These are phyloP conservation scores for Cercospora janseana DNA, from an alignment of 2,329 filamentous ascomycete species.

Conservation along the genomic window DNA sequence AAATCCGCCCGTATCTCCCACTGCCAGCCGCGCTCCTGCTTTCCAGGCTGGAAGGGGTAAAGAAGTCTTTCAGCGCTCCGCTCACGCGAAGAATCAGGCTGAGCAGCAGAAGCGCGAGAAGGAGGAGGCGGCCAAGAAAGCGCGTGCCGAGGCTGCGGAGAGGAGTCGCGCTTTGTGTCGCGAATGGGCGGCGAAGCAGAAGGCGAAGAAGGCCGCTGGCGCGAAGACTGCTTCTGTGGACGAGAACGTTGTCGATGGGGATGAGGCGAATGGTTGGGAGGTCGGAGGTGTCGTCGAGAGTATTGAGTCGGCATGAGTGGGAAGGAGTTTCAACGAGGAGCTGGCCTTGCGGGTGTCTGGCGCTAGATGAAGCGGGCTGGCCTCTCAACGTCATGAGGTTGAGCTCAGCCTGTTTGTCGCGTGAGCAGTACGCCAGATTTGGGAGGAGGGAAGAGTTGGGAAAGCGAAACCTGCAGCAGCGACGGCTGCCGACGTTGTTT, in stretches of 20 bases:
- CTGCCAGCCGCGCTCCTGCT: background rate
- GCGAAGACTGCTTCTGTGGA: background rate
- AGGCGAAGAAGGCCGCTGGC: constrained; percentile 31
- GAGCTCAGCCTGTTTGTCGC: too few relatives aligned
- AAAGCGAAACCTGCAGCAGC: too few relatives aligned
- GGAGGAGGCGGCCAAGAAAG: constrained; percentile 49
- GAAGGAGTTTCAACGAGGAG: too few relatives aligned
- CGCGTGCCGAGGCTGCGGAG: constrained; percentile 48
- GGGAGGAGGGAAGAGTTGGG: too few relatives aligned
- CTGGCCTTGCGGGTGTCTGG: too few relatives aligned
- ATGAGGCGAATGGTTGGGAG: background rate
- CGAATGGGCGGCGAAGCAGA: constrained; percentile 53
- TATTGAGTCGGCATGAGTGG: background rate
- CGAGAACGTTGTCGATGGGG: background rate
- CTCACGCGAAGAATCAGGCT: constrained; percentile 41
- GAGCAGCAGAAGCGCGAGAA: constrained; percentile 46
- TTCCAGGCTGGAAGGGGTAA: constrained; percentile 41
- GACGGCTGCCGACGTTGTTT: too few relatives aligned
- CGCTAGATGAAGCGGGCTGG: too few relatives aligned
- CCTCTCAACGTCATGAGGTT: too few relatives aligned
- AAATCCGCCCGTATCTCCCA: constrained; percentile 8
- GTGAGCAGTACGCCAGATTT: too few relatives aligned
- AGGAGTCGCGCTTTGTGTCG: constrained; percentile 44
- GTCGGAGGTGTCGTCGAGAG: background rate
- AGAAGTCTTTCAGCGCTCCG: constrained; percentile 49